A percentile compares a stretch with the other conserved stretches of the same genome.
These are phyloP conservation scores for Kluyveromyces siamensis DNA, from an alignment of 805 yeast species.

Conservation along the genomic window DNA sequence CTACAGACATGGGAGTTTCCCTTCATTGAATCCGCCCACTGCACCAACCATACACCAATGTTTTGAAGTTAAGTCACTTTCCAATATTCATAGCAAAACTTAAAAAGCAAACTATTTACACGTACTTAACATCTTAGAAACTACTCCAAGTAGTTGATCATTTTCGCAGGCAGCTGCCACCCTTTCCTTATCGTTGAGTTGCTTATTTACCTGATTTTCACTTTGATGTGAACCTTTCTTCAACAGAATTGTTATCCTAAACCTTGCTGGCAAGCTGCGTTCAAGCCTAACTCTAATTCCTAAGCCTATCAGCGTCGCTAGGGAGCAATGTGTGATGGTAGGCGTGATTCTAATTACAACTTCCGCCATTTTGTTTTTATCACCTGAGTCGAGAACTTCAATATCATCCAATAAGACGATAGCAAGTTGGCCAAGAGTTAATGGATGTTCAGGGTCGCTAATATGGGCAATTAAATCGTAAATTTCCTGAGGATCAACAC, in stretches of 20 bases:
- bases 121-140: slow-evolving; percentile 82
- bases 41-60: too few relatives aligned
- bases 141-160: slow-evolving; percentile 82
- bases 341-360: slow-evolving; percentile 86
- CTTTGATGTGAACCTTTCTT: slow-evolving; percentile 94
- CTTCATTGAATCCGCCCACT: not conserved
- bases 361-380: slow-evolving; percentile 51
- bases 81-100: not conserved
- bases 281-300: slow-evolving; percentile 91
- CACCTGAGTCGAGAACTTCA: slow-evolving; percentile 50
- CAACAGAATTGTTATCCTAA: slow-evolving; percentile 66
- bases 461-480: slow-evolving; percentile 78
- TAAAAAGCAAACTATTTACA: slow-evolving; percentile 38
- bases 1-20: not conserved
- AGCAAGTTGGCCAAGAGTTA: slow-evolving; percentile 87
- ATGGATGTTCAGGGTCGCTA: slow-evolving; percentile 96
- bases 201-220: slow-evolving; percentile 92
- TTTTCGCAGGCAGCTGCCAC: slow-evolving; percentile 99
- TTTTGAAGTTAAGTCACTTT: not conserved
- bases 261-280: slow-evolving; percentile 77
- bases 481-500: slow-evolving; percentile 82
- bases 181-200: slow-evolving; percentile 92
- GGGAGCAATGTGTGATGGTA: slow-evolving; percentile 93
- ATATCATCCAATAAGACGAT: slow-evolving; percentile 86
- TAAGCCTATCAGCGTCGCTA: slow-evolving; percentile 91